Base-by-base conservation (phyloP, 176 grass and related monocot species). In the Phragmites australis region DNA sequence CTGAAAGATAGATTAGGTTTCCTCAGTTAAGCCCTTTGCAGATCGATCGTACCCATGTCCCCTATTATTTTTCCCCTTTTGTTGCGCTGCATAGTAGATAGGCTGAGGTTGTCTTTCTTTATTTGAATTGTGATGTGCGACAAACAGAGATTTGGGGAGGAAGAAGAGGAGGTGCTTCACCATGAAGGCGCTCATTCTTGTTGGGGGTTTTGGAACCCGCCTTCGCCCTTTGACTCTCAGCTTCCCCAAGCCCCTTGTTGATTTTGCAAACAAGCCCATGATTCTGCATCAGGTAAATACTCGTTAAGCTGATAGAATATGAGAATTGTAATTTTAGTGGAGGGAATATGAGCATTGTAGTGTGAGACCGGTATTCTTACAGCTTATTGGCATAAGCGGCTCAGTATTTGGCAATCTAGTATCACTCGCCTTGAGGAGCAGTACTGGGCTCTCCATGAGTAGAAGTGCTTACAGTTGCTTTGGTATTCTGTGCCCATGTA, bases 251-350 rank as follows among this genome's bases (percentile, higher is more conserved):
- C 94, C 94, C 5, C 92, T 97, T 26, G 94, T 97, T 34, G 94
- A 97, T 94, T 97, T 92, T 79, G 94, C 88, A 15, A 97, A 97
- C 86, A 94, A 94, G 72, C 92, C 94, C 21, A 94, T 97, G 94
- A 94, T 97, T 62, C 84, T 94, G 83, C 94, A 97, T 85, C 94
- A 97, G 91, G 94, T 97, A 90, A 70, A 17, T 10, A 49, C 39
- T 61, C 23, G 1, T 53, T 84, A 6, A 10, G 32, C 46, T 59
- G 19, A 18, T 70, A 65, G 0, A 23, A 6, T 47, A 19, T 44
- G 21, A 37, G 10, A 16, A 53, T 50, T 45, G n/a, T 34, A 60
- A 43, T 57, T 52, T 15, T 53, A n/a, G 3, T 71, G 19, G 12
- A 25, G 13, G 1, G 8, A 3, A 31, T 70, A 23, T 48, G 22